A percentile compares a stretch with the other conserved stretches of the same genome.
These are phyloP conservation scores for Arctium minus DNA, from an alignment of 129 eudicot genomes.

Conservation along the genomic window DNA sequence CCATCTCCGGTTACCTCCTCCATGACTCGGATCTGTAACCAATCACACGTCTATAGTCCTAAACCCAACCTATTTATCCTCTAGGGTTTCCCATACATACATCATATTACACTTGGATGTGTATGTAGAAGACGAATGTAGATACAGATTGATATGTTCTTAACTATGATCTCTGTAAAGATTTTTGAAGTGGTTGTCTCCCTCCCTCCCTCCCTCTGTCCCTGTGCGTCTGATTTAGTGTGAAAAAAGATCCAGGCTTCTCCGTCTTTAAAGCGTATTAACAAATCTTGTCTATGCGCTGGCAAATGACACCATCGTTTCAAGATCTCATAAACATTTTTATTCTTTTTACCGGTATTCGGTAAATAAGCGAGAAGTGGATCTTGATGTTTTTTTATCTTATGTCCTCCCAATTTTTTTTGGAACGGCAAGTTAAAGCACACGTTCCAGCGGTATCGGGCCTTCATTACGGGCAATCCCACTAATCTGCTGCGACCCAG, in stretches of 20 bases:
- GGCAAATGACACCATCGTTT: neutral
- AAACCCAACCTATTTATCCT: neutral
- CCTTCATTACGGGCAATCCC: too few species aligned
- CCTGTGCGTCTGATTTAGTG: neutral
- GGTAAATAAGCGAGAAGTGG: too few species aligned
- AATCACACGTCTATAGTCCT: constrained; percentile 39
- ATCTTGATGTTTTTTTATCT: too few species aligned
- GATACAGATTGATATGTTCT: neutral
- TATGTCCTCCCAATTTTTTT: too few species aligned
- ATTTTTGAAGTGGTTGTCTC: neutral
- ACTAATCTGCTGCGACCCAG: too few species aligned
- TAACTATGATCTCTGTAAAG: neutral
- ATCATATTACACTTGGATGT: neutral
- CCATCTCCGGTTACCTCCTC: constrained; percentile 58
- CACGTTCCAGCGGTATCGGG: too few species aligned
- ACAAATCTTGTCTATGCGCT: neutral
- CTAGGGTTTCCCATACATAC: constrained; percentile 7
- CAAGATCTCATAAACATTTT: neutral
- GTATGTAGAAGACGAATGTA: neutral
- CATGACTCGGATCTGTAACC: constrained; percentile 52
- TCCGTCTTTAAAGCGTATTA: neutral
- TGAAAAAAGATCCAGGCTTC: neutral
- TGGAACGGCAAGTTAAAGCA: too few species aligned
- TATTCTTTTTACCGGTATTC: too few species aligned
- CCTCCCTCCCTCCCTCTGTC: neutral